Percentiles rank a stretch among this genome's conserved stretches.
phyloP scores from a whole-genome alignment of 768 basidiomycete genomes.

The Leccinum disarticulatum region DNA sequence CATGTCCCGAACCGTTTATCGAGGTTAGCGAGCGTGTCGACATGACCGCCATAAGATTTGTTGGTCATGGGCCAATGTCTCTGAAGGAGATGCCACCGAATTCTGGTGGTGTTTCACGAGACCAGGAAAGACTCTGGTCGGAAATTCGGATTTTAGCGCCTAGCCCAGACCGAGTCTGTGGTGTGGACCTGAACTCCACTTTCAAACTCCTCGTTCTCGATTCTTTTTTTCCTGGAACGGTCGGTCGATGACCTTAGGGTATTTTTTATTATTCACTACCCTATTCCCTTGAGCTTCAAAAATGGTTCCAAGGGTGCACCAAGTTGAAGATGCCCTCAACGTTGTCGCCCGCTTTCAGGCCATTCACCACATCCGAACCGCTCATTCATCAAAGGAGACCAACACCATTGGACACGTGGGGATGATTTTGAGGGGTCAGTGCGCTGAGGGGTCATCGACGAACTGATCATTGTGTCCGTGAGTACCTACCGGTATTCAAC shows the following conservation, averaged over 20 bases:
- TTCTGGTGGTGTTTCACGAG: background rate
- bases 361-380: background rate
- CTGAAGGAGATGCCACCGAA: background rate
- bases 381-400: background rate
- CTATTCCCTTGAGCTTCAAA: background rate
- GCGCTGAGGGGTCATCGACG: background rate
- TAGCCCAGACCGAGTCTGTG: background rate
- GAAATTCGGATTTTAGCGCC: background rate
- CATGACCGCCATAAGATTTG: slow-evolving; percentile 4
- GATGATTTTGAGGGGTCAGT: background rate
- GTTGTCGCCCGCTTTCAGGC: background rate
- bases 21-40: background rate
- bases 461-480: background rate
- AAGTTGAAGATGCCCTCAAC: background rate
- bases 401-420: background rate
- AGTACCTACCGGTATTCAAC: background rate
- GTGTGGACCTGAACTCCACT: background rate
- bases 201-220: background rate
- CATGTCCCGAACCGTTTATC: background rate
- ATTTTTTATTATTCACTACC: background rate
- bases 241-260: background rate
- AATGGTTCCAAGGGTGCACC: background rate
- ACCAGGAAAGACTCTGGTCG: background rate
- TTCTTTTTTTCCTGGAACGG: background rate
- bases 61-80: background rate